A percentile compares a stretch with the other conserved stretches of the same genome.
Evolutionary conservation across 1,284 basidiomycete species (phyloP).

Genomic region (Testicularia cyperi): DNA sequence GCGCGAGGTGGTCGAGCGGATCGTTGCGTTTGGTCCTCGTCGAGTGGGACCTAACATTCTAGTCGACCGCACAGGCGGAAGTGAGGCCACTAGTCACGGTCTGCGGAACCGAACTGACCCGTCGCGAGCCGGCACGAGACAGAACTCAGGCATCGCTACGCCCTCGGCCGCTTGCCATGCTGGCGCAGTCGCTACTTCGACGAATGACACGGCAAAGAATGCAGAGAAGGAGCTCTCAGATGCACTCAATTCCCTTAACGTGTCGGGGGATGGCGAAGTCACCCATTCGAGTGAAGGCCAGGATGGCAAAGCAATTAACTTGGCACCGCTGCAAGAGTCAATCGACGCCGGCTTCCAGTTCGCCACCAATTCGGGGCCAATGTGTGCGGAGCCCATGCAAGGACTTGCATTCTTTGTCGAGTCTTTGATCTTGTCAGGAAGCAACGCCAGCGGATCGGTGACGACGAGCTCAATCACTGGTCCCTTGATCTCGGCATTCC

Average conservation of each 20-base stretch:
- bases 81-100: slow-evolving; percentile 4
- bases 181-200: no score
- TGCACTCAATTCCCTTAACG: slow-evolving; percentile 13
- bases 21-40: slow-evolving; percentile 92
- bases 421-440: slow-evolving; percentile 61
- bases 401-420: slow-evolving; percentile 92
- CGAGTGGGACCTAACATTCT: slow-evolving; percentile 82
- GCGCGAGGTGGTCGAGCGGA: slow-evolving; percentile 70
- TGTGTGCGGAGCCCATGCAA: slow-evolving; percentile 92
- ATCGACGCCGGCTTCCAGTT: slow-evolving; percentile 94
- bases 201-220: neutral
- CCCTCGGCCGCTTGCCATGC: neutral
- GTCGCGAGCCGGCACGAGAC: slow-evolving; percentile 6
- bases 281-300: no score
- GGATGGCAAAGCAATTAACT: slow-evolving; percentile 5
- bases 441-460: slow-evolving; percentile 64
- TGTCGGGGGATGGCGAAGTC: slow-evolving; percentile 6
- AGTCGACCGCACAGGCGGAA: slow-evolving; percentile 67
- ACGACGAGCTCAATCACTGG: slow-evolving; percentile 76
- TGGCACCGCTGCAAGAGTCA: slow-evolving; percentile 50
- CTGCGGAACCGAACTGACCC: slow-evolving; percentile 30
- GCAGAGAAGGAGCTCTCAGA: slow-evolving; percentile 11
- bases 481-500: slow-evolving; percentile 81
- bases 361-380: slow-evolving; percentile 86
- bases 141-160: slow-evolving; percentile 22